Evolutionary conservation across 495 filamentous ascomycete species (phyloP), one percentile per base, ranked within the genome.

Genomic region (Monascus purpureus): DNA sequence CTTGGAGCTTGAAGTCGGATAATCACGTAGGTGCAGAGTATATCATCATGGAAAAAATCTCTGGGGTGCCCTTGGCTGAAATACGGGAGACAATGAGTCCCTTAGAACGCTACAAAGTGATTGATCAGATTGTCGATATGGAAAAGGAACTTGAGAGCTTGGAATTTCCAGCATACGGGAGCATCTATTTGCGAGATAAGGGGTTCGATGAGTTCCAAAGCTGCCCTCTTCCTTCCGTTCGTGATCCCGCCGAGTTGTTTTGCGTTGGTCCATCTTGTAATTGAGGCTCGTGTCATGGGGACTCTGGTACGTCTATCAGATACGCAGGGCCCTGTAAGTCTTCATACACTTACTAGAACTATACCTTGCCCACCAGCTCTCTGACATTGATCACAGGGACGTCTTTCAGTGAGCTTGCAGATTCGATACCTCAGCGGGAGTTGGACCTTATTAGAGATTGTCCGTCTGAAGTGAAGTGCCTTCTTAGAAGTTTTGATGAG

Each of bases 1-100:
- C 42, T 13, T 56, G 48, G 47, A 46, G 40, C 22, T 44, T 45
- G n/a, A 36, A 40, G 17, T 9, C 40, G 7, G 37, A 35, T 8
- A 52, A 54, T 29, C 43, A 50, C 1, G 46, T 56, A 6, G 52
- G 43, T 11, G 41, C 54, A n/a, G 54, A 52, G 28, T 59, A 49
- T 28, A 56, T 59, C 19, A 38, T 59, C 39, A 54, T 54, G 47
- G 48, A 56, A 30, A 48, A 45, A 25, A 33, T 44, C 29, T 12
- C 3, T 9, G 52, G 54, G 1, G 28, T 43, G 18, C 23, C 38
- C 7, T 39, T 55, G 8, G 28, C 23, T 11, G 31, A 43, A 7
- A 37, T 12, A 25, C 53, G 51, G 52, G 29, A 25, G 6, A 34
- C 30, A 28, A 46, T 55, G 42, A 35, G 29, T 25, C 17, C 35